A percentile compares a stretch with the other conserved stretches of the same genome.
Evolutionary conservation across 257 asterid species (phyloP).

Genomic region (Agastache rugosa): DNA sequence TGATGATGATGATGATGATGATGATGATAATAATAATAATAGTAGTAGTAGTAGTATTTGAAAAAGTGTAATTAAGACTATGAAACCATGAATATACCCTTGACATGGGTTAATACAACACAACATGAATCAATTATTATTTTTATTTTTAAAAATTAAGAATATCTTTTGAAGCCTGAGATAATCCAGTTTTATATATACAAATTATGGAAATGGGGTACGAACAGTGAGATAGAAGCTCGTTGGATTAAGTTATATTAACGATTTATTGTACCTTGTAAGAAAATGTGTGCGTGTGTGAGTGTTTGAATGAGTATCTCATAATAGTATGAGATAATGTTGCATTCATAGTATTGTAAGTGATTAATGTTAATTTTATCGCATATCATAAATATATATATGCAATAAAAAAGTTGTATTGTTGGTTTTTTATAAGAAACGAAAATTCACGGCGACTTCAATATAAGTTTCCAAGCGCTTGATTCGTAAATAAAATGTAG

Average conservation of each 20-base stretch:
- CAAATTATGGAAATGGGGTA: not conserved
- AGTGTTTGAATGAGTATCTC: too few relatives aligned
- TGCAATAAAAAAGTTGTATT: too few relatives aligned
- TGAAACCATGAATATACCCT: not conserved
- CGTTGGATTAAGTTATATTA: not conserved
- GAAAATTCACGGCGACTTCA: too few relatives aligned
- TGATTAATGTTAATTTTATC: too few relatives aligned
- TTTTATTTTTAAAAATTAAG: not conserved
- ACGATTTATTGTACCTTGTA: too few relatives aligned
- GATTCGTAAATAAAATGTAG: too few relatives aligned
- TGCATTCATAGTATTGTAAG: too few relatives aligned
- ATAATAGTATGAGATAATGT: too few relatives aligned
- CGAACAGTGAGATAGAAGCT: not conserved
- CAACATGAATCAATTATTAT: not conserved
- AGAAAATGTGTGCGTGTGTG: too few relatives aligned
- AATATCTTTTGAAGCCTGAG: not conserved
- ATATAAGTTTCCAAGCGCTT: too few relatives aligned
- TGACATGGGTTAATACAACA: not conserved
- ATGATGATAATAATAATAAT: too few relatives aligned
- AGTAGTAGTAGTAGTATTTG: not conserved
- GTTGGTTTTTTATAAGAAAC: not conserved
- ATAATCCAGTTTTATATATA: not conserved
- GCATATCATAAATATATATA: too few relatives aligned
- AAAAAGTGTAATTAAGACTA: not conserved
- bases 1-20: not conserved